A percentile compares a stretch with the other conserved stretches of the same genome.
phyloP scores from a whole-genome alignment of 305 asterid genomes.

The Andrographis paniculata region DNA sequence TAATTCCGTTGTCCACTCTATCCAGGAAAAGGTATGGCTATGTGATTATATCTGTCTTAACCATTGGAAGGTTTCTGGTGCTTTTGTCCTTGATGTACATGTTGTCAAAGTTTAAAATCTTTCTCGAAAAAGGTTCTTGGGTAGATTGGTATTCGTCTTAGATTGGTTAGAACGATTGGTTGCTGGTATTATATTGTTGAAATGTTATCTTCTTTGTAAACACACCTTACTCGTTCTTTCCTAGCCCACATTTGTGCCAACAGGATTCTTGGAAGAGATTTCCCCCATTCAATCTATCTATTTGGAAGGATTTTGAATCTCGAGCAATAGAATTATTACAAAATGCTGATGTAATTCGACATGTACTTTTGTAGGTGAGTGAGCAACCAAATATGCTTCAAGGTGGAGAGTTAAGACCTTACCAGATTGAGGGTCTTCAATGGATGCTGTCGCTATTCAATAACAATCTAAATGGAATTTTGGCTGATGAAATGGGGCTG shows the following conservation, averaged over 20 bases:
- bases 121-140: neutral
- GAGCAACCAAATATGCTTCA: slow-evolving; percentile 99
- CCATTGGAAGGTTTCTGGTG: slow-evolving; percentile 13
- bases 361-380: slow-evolving; percentile 52
- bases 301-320: slow-evolving; percentile 11
- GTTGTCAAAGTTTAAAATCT: slow-evolving; percentile 9
- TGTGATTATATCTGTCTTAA: slow-evolving; percentile 6
- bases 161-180: no score
- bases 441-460: slow-evolving; percentile 98
- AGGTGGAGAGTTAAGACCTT: slow-evolving; percentile 90
- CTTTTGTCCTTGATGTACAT: slow-evolving; percentile 2
- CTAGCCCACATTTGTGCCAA: neutral
- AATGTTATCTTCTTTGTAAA: slow-evolving; percentile 2
- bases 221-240: neutral
- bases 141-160: slow-evolving; percentile 1
- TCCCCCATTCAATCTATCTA: slow-evolving; percentile 3
- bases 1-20: slow-evolving; percentile 96
- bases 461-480: slow-evolving; percentile 92
- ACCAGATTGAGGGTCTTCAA: slow-evolving; percentile 97
- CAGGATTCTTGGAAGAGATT: slow-evolving; percentile 6
- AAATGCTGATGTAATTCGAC: slow-evolving; percentile 20
- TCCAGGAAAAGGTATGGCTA: slow-evolving; percentile 82
- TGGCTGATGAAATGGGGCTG: slow-evolving; percentile 99
- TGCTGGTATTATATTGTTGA: no score
- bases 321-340: neutral